Evolutionary conservation across 2,329 filamentous ascomycete species (phyloP).

Genomic region (Neonectria faginata): DNA sequence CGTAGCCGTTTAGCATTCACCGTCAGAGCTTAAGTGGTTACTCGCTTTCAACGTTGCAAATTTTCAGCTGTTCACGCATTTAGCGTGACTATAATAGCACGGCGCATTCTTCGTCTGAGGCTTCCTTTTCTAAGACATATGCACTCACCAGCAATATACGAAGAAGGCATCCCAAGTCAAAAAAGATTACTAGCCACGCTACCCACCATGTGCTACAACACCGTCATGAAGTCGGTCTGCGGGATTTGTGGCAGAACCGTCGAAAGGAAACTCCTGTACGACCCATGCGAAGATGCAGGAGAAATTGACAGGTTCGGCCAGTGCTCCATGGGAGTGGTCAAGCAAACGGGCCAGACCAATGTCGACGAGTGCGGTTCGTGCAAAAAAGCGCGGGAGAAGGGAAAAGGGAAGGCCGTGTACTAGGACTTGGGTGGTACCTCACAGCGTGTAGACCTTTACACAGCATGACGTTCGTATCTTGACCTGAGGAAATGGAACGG

Average conservation of each 20-base stretch:
- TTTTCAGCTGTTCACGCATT: background rate
- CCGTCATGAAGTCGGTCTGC: background rate
- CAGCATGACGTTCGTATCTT: background rate
- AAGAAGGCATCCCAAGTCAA: too few relatives aligned
- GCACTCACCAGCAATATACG: background rate
- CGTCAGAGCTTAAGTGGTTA: background rate
- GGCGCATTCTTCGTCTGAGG: background rate
- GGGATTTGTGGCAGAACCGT: slow-evolving; percentile 2
- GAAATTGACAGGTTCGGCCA: background rate
- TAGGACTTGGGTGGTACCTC: background rate
- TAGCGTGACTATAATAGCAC: background rate
- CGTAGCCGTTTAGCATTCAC: background rate
- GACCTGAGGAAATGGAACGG: background rate
- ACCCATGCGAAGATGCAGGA: slow-evolving; percentile 2
- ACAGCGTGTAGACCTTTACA: background rate
- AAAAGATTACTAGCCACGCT: background rate
- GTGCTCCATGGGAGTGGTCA: background rate
- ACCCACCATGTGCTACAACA: slow-evolving; percentile 20
- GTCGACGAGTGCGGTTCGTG: background rate
- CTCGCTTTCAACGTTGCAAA: background rate
- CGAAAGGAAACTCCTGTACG: background rate
- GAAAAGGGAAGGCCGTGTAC: slow-evolving; percentile 4
- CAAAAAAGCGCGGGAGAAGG: background rate
- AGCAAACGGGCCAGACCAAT: background rate
- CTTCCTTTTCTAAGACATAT: background rate